These are phyloP conservation scores for Quercus parvula DNA, from an alignment of 306 rosid genomes.

Conservation along the genomic window DNA sequence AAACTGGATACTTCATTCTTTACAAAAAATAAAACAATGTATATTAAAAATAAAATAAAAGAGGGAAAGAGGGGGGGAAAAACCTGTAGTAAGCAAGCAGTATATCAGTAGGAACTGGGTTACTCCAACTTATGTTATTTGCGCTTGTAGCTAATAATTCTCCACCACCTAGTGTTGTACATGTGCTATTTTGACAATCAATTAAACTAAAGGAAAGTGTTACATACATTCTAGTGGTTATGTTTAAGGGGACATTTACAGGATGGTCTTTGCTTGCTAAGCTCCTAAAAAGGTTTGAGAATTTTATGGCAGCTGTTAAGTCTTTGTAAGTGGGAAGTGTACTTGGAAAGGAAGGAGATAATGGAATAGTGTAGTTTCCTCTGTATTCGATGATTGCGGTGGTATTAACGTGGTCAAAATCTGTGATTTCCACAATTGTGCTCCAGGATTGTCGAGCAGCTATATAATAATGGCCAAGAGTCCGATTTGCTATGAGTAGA, in stretches of 20 bases:
- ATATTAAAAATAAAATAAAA: background rate
- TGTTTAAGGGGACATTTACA: constrained; percentile 28
- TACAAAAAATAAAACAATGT: background rate
- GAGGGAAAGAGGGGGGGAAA: background rate
- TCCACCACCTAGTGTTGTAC: constrained; percentile 21
- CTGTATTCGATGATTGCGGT: constrained; percentile 44
- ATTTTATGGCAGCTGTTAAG: constrained; percentile 19
- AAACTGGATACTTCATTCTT: no score
- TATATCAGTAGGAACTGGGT: constrained; percentile 24
- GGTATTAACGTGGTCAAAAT: constrained; percentile 29
- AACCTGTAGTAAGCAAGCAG: constrained; percentile 30
- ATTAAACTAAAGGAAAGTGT: constrained; percentile 30
- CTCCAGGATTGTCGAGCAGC: constrained; percentile 32
- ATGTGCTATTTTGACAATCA: constrained; percentile 15
- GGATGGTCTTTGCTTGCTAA: constrained; percentile 25
- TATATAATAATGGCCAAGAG: constrained; percentile 40
- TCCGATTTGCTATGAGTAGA: constrained; percentile 15
- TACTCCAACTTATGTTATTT: constrained; percentile 46
- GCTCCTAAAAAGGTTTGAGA: constrained; percentile 25
- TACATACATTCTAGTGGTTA: constrained; percentile 21
- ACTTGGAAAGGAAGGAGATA: background rate
- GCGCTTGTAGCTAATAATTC: constrained; percentile 24
- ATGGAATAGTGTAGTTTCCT: background rate
- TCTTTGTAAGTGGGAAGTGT: constrained; percentile 2
- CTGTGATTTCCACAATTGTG: background rate